Evolutionary conservation across 495 filamentous ascomycete species (phyloP).

Genomic region (Monascus purpureus): DNA sequence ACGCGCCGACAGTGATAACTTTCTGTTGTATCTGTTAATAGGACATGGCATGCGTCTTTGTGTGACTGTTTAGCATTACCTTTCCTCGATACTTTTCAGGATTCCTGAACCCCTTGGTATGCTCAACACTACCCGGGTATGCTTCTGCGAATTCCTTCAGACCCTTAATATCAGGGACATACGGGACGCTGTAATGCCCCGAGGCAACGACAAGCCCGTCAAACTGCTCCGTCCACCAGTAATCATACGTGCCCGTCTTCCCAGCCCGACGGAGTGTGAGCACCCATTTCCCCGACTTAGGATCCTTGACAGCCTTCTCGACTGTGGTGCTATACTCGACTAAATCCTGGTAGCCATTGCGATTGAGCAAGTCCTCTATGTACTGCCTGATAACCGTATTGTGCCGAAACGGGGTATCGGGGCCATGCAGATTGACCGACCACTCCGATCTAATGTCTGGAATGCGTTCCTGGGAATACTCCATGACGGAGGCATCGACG

Average conservation of each 20-base stretch:
- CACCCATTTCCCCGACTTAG: slow-evolving; percentile 15
- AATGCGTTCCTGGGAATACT: slow-evolving; percentile 24
- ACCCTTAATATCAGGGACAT: slow-evolving; percentile 45
- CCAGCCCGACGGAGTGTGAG: slow-evolving; percentile 22
- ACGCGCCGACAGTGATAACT: slow-evolving; percentile 28
- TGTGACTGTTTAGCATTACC: slow-evolving; percentile 9
- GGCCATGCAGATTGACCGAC: slow-evolving; percentile 22
- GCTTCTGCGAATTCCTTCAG: slow-evolving; percentile 19
- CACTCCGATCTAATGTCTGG: slow-evolving; percentile 18
- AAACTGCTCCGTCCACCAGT: slow-evolving; percentile 31
- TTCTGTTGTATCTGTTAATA: no score
- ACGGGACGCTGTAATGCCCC: slow-evolving; percentile 65
- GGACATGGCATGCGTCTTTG: background rate
- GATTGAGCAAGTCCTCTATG: slow-evolving; percentile 23
- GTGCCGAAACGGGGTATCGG: slow-evolving; percentile 25
- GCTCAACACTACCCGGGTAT: slow-evolving; percentile 22
- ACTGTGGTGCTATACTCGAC: slow-evolving; percentile 30
- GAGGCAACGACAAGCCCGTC: slow-evolving; percentile 72
- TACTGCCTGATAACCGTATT: slow-evolving; percentile 23
- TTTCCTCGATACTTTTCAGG: slow-evolving; percentile 24
- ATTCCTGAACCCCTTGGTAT: slow-evolving; percentile 28
- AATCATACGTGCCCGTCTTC: slow-evolving; percentile 12
- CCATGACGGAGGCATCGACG: slow-evolving; percentile 25
- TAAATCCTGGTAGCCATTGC: slow-evolving; percentile 19
- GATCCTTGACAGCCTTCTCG: slow-evolving; percentile 21